These are phyloP conservation scores for Guadua angustifolia DNA, from an alignment of 176 grass and related monocot species.

Conservation along the genomic window DNA sequence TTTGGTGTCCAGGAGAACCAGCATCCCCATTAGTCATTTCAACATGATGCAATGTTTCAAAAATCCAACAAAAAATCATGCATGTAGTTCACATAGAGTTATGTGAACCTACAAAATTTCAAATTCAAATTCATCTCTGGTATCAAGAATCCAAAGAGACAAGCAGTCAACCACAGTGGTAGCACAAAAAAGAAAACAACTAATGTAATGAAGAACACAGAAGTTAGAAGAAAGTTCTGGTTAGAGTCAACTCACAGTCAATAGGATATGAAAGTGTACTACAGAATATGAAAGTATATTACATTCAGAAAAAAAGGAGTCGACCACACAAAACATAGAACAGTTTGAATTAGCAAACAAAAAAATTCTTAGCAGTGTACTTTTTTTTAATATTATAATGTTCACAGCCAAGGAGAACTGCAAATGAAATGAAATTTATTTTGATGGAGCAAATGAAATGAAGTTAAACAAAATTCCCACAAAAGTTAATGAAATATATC, in stretches of 20 bases:
- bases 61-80: too few relatives aligned
- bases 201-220: neutral
- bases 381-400: neutral
- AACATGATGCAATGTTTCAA: too few relatives aligned
- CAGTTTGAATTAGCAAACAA: neutral
- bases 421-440: neutral
- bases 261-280: neutral
- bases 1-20: too few relatives aligned
- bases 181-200: neutral
- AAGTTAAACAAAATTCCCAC: neutral
- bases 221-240: neutral
- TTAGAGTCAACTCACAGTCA: neutral
- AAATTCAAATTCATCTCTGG: too few relatives aligned
- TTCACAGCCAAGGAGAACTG: neutral
- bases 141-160: too few relatives aligned
- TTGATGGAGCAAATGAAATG: neutral
- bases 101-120: too few relatives aligned
- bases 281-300: neutral
- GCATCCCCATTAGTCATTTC: too few relatives aligned
- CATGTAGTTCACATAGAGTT: too few relatives aligned
- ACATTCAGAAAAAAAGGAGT: neutral
- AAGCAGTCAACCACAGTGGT: neutral
- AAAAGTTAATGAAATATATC: neutral
- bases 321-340: neutral
- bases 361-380: neutral